Percentiles rank a stretch among this genome's conserved stretches.
These are phyloP conservation scores for Nemania abortiva DNA, from an alignment of 2,329 filamentous ascomycete species.

Conservation along the genomic window DNA sequence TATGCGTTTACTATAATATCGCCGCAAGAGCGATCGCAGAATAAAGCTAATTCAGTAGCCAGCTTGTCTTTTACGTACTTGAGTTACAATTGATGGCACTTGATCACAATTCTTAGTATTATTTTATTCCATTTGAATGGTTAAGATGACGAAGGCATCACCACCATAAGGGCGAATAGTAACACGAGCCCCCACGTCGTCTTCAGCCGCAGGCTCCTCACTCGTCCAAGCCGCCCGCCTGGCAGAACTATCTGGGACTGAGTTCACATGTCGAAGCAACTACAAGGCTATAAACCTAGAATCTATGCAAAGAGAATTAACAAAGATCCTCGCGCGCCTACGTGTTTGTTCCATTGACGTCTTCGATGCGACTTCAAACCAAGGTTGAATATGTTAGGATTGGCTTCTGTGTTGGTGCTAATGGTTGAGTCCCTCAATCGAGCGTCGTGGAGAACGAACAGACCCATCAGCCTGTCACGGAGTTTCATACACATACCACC, in stretches of 20 bases:
- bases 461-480: neutral
- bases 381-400: neutral
- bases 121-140: neutral
- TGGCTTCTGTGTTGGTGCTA: neutral
- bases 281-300: neutral
- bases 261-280: neutral
- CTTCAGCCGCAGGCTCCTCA: constrained; percentile 16
- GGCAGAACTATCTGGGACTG: constrained; percentile 2
- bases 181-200: neutral
- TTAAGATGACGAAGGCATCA: neutral
- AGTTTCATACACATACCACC: neutral
- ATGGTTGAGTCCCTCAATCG: neutral
- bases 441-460: neutral
- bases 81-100: neutral
- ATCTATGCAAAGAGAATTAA: neutral
- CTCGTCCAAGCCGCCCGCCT: constrained; percentile 1
- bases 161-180: neutral
- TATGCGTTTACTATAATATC: neutral
- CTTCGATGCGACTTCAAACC: neutral
- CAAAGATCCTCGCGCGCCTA: neutral
- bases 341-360: neutral
- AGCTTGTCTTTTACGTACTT: neutral
- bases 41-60: neutral
- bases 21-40: neutral
- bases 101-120: neutral